phyloP scores from a whole-genome alignment of 129 eudicot species.

The Oenanthe sinensis region DNA sequence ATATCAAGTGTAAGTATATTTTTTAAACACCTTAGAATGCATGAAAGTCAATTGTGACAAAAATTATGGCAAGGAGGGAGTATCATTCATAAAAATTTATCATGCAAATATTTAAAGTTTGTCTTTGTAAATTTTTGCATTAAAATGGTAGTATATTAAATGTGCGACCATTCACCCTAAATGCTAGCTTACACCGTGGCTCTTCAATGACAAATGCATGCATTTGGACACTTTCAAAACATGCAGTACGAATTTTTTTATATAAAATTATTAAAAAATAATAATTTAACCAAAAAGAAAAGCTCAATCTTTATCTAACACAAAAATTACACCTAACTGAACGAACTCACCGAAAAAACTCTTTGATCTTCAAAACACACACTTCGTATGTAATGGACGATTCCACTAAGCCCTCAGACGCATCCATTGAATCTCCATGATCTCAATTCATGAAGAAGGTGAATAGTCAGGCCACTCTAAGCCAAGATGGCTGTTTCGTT shows the following conservation, averaged over 20 bases:
- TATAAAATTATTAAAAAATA: too few relatives aligned
- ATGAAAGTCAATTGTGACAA: too few relatives aligned
- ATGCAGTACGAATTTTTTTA: too few relatives aligned
- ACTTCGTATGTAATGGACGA: slow-evolving; percentile 34
- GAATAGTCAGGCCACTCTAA: slow-evolving; percentile 52
- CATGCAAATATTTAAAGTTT: not conserved
- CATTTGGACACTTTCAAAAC: not conserved
- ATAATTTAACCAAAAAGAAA: too few relatives aligned
- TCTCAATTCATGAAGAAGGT: slow-evolving; percentile 32
- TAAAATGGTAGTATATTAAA: not conserved
- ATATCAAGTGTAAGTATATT: too few relatives aligned
- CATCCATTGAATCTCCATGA: slow-evolving; percentile 42
- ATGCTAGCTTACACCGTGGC: not conserved
- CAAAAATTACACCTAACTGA: too few relatives aligned
- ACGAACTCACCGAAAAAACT: not conserved
- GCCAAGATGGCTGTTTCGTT: slow-evolving; percentile 79
- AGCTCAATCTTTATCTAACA: not conserved
- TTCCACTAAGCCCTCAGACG: slow-evolving; percentile 48
- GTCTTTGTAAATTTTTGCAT: too few relatives aligned
- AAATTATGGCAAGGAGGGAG: too few relatives aligned
- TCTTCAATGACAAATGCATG: not conserved
- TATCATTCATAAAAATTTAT: too few relatives aligned
- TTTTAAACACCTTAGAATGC: too few relatives aligned
- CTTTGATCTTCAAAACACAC: not conserved
- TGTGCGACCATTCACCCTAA: not conserved